Base-by-base conservation (phyloP, 139 green algal genomes). In the Edaphochlamys debaryana region DNA sequence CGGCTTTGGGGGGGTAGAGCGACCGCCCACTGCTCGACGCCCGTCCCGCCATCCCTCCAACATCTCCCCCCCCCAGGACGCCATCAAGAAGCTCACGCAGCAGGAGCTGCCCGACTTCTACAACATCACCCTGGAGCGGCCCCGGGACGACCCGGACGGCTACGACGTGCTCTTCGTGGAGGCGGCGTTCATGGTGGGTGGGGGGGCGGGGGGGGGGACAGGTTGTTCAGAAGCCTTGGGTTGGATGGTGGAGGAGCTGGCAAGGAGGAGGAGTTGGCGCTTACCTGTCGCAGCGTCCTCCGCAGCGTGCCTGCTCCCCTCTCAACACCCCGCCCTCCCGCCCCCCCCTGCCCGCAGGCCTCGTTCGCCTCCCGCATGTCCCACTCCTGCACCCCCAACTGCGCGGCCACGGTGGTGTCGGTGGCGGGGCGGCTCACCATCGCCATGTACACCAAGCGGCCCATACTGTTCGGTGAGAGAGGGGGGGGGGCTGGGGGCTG, bases 371-470 rank as follows among this genome's bases (percentile, higher is more conserved):
- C 86, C 72, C 91, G 96, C 70, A 95, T 99, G 84, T 97, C 92
- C 82, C 96, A 99, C 89, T 96, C 90, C 69, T 99, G 96, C 93
- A 95, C 87, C 27, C 96, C 96, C 68, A 99, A 99, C 87, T 99
- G 96, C 87, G 79, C 89, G 69, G 95, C 95, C 19, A 85, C 94
- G 50, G 91, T 97, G 20, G 91, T 98, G 83, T 91, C 89, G 7
- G 91, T 86, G 70, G 81, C 83, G 41, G 94, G 93, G 38, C 88
- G 92, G 34, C 89, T 98, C 42, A 96, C 94, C 52, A 97, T 98
- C 68, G 95, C 94, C 27, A 82, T 98, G 60, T 97, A 97, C 89
- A 96, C 95, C 45, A 88, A 94, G 82, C 89, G 93, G 32, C 48
- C 87, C 30, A 89, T 97, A 7, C 58, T 80, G 45, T 64, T 41